These are phyloP conservation scores for Hypoxylon subgilvum DNA, from an alignment of 495 filamentous ascomycete genomes.

Conservation along the genomic window DNA sequence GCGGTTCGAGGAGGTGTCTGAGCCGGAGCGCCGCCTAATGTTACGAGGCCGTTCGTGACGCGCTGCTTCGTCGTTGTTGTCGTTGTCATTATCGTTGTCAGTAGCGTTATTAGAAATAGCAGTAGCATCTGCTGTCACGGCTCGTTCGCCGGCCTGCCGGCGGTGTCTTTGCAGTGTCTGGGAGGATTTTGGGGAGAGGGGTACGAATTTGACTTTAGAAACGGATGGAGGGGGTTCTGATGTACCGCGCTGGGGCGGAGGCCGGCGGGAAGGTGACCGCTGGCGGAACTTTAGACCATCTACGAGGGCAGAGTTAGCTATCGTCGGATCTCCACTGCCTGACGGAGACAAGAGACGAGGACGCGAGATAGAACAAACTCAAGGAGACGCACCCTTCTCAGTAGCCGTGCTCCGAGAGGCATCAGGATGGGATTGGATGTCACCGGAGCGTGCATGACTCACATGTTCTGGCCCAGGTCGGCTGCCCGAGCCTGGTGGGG, in stretches of 20 bases:
- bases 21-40: slow-evolving; percentile 39
- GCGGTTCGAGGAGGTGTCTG: slow-evolving; percentile 46
- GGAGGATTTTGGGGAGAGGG: slow-evolving; percentile 50
- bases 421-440: slow-evolving; percentile 34
- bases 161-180: slow-evolving; percentile 48
- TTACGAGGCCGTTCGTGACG: slow-evolving; percentile 9
- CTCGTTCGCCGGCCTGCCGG: slow-evolving; percentile 22
- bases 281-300: slow-evolving; percentile 49
- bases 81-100: too few species aligned
- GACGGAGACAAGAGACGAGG: not conserved
- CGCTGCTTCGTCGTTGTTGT: slow-evolving; percentile 10
- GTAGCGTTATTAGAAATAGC: too few species aligned
- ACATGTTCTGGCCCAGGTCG: slow-evolving; percentile 44
- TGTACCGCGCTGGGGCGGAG: slow-evolving; percentile 3
- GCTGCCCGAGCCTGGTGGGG: slow-evolving; percentile 36
- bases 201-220: slow-evolving; percentile 51
- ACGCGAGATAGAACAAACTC: slow-evolving; percentile 26
- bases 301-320: slow-evolving; percentile 19
- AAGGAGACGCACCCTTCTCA: slow-evolving; percentile 47
- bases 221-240: slow-evolving; percentile 18
- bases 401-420: slow-evolving; percentile 39
- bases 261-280: slow-evolving; percentile 8
- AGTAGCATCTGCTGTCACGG: too few species aligned
- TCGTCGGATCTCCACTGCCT: slow-evolving; percentile 8
- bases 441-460: slow-evolving; percentile 42